Percentiles rank a stretch among this genome's conserved stretches.
Evolutionary conservation across 1,139 yeast genomes (phyloP).

Genomic region (Blastobotrys arbuscula): DNA sequence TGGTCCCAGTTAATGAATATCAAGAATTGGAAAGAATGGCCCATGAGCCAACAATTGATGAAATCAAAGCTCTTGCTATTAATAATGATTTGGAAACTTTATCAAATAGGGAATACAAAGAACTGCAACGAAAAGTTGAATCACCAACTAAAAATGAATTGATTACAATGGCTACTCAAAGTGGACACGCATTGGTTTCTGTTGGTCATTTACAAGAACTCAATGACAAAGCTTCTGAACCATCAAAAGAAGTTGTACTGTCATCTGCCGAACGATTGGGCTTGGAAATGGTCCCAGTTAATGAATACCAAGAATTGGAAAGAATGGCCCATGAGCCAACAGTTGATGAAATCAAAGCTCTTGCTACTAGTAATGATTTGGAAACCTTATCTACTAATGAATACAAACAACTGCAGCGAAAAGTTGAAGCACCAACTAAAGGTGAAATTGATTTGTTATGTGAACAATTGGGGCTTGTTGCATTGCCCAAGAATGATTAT

Average conservation of each 20-base stretch:
- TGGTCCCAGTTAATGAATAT: constrained; percentile 19
- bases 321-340: constrained; percentile 22
- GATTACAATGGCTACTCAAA: constrained; percentile 21
- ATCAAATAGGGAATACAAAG: constrained; percentile 23
- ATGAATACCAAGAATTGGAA: constrained; percentile 17
- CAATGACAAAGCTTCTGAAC: constrained; percentile 24
- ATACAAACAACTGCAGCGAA: constrained; percentile 24
- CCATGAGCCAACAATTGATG: constrained; percentile 21
- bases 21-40: constrained; percentile 19
- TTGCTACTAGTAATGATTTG: constrained; percentile 23
- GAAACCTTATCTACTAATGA: constrained; percentile 29
- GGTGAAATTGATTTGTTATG: constrained; percentile 26
- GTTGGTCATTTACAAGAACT: constrained; percentile 26
- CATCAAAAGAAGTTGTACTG: constrained; percentile 23
- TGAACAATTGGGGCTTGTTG: constrained; percentile 20
- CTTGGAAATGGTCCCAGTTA: constrained; percentile 16
- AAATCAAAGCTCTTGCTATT: constrained; percentile 20
- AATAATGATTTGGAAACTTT: constrained; percentile 25
- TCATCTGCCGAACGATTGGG: constrained; percentile 16
- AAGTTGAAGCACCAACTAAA: constrained; percentile 22
- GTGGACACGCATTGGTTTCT: constrained; percentile 27
- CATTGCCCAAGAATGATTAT: constrained; percentile 22
- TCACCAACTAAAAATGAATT: constrained; percentile 26
- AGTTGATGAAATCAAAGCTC: constrained; percentile 20
- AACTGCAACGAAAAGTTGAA: constrained; percentile 23